Base-by-base conservation (phyloP, 2,329 filamentous ascomycete genomes). In the Echinosphaeria canescens region DNA sequence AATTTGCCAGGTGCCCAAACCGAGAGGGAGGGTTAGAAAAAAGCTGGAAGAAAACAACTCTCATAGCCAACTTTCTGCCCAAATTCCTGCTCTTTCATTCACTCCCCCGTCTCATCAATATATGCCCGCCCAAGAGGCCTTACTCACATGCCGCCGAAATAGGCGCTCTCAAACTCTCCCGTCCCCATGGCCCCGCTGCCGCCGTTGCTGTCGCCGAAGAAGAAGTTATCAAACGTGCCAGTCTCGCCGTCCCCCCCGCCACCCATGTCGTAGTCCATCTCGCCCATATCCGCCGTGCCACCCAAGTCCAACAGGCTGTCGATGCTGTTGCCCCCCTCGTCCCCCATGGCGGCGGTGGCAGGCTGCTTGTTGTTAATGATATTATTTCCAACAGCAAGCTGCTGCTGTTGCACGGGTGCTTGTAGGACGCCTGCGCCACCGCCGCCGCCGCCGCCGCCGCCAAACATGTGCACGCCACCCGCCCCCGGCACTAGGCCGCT, bases 171-270 rank as follows among this genome's bases (percentile, higher is more conserved):
- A 30, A 57, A 60, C 25, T 57, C 51, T 6, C 47, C 36, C 5
- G 27, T n/a, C 19, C 23, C 51, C 35, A 55, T 51, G 28, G n/a
- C n/a, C n/a, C n/a, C n/a, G n/a, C n/a, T n/a, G n/a, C 50, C 50
- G 36, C 54, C 46, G 27, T 54, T 50, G 31, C 51, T 53, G 6
- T 38, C 49, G 30, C 46, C 47, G 27, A 54, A 56, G 33, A 53
- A 63, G 31, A 64, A 42, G 31, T 62, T 54, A 31, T 64, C 54
- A 33, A 65, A 65, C 15, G 44, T 50, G 34, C 48, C 44, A 28
- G 48, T 42, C n/a, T n/a, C n/a, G n/a, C n/a, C n/a, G 23, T 46
- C 46, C 10, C 42, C 46, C 8, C 40, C 43, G 3, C 38, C 40
- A 12, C 46, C 50, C 11, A 53, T 39, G 26, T 49, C 46, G 29